Percentiles rank a stretch among this genome's conserved stretches.
These are phyloP conservation scores for Diaporthe aspalathi DNA, from an alignment of 2,329 filamentous ascomycete species.

Conservation along the genomic window DNA sequence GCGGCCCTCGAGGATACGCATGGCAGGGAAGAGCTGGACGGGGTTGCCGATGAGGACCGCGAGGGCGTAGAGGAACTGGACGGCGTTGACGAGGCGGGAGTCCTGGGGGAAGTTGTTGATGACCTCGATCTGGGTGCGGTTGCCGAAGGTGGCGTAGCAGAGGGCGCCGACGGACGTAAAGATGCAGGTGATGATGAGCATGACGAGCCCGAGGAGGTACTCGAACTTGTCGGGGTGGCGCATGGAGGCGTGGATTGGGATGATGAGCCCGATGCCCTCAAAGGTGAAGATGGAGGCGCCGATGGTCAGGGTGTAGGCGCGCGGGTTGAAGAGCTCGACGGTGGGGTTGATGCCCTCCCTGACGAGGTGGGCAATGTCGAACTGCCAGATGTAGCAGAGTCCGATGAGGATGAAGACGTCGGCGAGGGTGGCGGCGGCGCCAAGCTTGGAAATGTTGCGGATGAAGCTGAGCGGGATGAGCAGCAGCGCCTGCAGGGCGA, in stretches of 20 bases:
- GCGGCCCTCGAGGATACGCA: slow-evolving; percentile 76
- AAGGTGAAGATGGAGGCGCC: slow-evolving; percentile 83
- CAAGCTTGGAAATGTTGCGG: slow-evolving; percentile 80
- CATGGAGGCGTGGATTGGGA: slow-evolving; percentile 83
- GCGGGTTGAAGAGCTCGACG: slow-evolving; percentile 77
- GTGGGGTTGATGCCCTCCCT: slow-evolving; percentile 67
- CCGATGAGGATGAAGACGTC: slow-evolving; percentile 79
- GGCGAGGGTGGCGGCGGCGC: slow-evolving; percentile 74
- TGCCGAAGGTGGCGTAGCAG: slow-evolving; percentile 80
- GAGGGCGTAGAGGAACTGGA: slow-evolving; percentile 79
- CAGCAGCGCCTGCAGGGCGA: slow-evolving; percentile 72
- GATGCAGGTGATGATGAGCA: slow-evolving; percentile 78
- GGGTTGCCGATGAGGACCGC: slow-evolving; percentile 80
- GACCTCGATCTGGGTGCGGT: slow-evolving; percentile 76
- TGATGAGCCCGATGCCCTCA: slow-evolving; percentile 80
- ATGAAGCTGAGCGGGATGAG: slow-evolving; percentile 77
- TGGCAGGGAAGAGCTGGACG: slow-evolving; percentile 79
- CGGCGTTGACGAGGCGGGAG: slow-evolving; percentile 78
- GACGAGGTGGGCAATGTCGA: slow-evolving; percentile 69
- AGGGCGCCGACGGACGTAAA: slow-evolving; percentile 79
- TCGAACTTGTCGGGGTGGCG: slow-evolving; percentile 75
- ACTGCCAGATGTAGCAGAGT: slow-evolving; percentile 79
- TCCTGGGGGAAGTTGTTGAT: slow-evolving; percentile 81
- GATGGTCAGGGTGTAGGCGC: slow-evolving; percentile 76
- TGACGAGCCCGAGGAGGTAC: slow-evolving; percentile 73